These are phyloP conservation scores for Populus alba DNA, from an alignment of 345 rosid species.

Conservation along the genomic window DNA sequence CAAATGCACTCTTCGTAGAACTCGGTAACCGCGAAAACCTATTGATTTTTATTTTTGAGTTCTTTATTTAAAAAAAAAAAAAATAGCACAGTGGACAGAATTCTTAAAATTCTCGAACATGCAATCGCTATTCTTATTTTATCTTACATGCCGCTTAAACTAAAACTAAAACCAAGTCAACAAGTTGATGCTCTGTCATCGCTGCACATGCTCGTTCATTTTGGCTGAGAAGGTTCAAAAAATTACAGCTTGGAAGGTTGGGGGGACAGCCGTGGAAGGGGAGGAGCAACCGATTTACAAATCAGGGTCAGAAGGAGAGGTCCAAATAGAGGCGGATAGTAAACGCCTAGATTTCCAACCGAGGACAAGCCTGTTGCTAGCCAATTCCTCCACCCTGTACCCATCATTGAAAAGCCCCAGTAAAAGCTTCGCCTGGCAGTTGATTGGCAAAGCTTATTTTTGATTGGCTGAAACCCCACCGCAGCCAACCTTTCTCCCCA, in stretches of 20 bases:
- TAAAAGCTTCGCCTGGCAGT: constrained; percentile 79
- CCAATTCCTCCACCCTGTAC: constrained; percentile 63
- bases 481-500: constrained; percentile 56
- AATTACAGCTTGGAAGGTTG: background rate
- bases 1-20: too few species aligned
- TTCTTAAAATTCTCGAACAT: too few species aligned
- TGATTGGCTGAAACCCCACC: constrained; percentile 41
- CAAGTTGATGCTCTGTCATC: background rate
- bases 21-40: too few species aligned
- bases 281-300: constrained; percentile 11
- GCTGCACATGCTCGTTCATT: background rate
- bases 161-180: background rate
- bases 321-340: constrained; percentile 80
- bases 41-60: too few species aligned
- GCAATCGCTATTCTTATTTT: too few species aligned
- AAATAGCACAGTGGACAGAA: background rate
- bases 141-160: background rate
- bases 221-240: background rate
- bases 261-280: background rate
- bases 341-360: constrained; percentile 85
- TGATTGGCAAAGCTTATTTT: constrained; percentile 73
- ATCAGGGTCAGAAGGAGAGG: constrained; percentile 37
- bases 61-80: too few species aligned
- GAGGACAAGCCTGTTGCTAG: constrained; percentile 53
- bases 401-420: constrained; percentile 79